These are phyloP conservation scores for Dalbergia oliveri DNA, from an alignment of 306 rosid genomes.

Conservation along the genomic window DNA sequence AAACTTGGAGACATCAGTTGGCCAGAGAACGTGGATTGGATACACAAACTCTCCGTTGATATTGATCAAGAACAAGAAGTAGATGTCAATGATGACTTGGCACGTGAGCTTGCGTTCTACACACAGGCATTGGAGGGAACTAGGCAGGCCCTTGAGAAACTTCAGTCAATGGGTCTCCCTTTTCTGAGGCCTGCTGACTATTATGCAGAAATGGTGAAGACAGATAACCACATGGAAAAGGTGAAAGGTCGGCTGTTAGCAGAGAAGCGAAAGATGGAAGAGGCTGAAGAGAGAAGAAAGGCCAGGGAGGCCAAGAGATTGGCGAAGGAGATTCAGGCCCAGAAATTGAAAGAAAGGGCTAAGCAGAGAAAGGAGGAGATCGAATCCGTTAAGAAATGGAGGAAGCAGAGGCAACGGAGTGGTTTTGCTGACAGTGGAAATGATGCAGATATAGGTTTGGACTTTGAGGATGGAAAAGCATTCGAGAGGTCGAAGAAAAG, in stretches of 20 bases:
- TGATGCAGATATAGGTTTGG: conserved; percentile 55
- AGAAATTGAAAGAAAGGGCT: conserved; percentile 82
- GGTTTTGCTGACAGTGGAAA: conserved; percentile 74
- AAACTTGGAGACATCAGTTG: conserved; percentile 91
- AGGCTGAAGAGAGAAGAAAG: conserved; percentile 91
- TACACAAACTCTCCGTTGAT: conserved; percentile 76
- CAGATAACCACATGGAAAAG: conserved; percentile 83
- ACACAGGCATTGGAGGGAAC: conserved; percentile 91
- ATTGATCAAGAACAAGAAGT: conserved; percentile 80
- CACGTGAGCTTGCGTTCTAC: conserved; percentile 82
- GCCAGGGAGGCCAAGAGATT: conserved; percentile 83
- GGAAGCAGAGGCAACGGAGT: conserved; percentile 93
- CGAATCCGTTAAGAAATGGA: conserved; percentile 96
- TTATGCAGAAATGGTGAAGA: conserved; percentile 94
- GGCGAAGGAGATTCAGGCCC: conserved; percentile 84
- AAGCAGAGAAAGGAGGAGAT: conserved; percentile 91
- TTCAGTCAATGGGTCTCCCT: conserved; percentile 74
- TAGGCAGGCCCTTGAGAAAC: conserved; percentile 75
- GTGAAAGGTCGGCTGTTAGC: conserved; percentile 76
- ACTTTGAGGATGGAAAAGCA: conserved; percentile 76
- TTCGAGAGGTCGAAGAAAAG: conserved; percentile 79
- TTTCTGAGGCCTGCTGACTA: conserved; percentile 86
- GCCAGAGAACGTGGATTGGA: conserved; percentile 82
- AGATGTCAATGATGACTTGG: conserved; percentile 89
- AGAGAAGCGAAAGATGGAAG: conserved; percentile 82